A percentile compares a stretch with the other conserved stretches of the same genome.
These are phyloP conservation scores for Aspergillus amoenus DNA, from an alignment of 2,329 filamentous ascomycete genomes.

Conservation along the genomic window DNA sequence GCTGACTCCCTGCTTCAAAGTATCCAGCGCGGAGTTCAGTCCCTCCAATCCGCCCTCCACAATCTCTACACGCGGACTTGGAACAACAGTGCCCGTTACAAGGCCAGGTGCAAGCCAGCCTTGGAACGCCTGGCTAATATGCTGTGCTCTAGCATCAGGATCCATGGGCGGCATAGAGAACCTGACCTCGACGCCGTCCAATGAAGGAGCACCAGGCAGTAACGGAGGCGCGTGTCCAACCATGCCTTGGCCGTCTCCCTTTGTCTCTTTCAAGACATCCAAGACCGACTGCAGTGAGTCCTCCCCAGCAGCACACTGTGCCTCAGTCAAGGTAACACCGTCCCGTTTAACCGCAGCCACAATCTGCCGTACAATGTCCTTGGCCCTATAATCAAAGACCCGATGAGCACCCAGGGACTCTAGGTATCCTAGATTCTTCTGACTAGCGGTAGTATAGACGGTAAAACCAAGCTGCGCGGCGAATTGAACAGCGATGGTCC, in stretches of 20 bases:
- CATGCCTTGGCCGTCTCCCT: slow-evolving; percentile 15
- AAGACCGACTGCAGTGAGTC: slow-evolving; percentile 18
- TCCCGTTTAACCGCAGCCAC: slow-evolving; percentile 22
- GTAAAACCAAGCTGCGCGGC: slow-evolving; percentile 42
- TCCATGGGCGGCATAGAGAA: slow-evolving; percentile 17
- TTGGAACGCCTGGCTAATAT: slow-evolving; percentile 14
- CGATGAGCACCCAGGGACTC: slow-evolving; percentile 36
- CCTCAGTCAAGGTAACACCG: slow-evolving; percentile 15
- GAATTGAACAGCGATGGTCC: slow-evolving; percentile 28
- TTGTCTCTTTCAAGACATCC: slow-evolving; percentile 20
- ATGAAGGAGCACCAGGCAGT: slow-evolving; percentile 12
- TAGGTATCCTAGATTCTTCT: slow-evolving; percentile 40
- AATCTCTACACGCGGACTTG: slow-evolving; percentile 21
- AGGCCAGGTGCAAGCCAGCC: slow-evolving; percentile 19
- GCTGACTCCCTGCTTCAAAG: slow-evolving; percentile 23
- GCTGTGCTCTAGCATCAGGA: slow-evolving; percentile 6
- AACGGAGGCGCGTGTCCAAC: slow-evolving; percentile 19
- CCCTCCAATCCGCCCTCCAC: slow-evolving; percentile 18
- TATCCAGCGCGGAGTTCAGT: slow-evolving; percentile 20
- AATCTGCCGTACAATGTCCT: slow-evolving; percentile 32
- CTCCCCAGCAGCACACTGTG: slow-evolving; percentile 14
- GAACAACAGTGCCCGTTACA: slow-evolving; percentile 15
- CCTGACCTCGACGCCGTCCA: slow-evolving; percentile 9
- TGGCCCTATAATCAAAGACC: slow-evolving; percentile 43
- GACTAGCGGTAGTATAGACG: slow-evolving; percentile 42